These are phyloP conservation scores for Hyaloscypha bicolor DNA, from an alignment of 495 filamentous ascomycete genomes.

Conservation along the genomic window DNA sequence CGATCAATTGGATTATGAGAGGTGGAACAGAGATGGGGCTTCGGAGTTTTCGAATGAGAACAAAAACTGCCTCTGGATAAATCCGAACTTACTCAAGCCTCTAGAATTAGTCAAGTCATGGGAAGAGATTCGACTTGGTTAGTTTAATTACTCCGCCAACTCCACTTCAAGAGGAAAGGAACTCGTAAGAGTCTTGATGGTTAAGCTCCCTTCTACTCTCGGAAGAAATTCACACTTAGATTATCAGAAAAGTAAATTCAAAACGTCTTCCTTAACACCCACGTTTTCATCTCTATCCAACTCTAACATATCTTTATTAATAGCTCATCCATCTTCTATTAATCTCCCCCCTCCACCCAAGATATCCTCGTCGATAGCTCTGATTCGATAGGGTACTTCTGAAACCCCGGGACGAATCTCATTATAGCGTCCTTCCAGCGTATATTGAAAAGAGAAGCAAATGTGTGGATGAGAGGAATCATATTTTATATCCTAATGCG, in stretches of 20 bases:
- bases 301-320: constrained; percentile 2
- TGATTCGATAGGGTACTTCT: constrained; percentile 6
- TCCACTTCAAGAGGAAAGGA: constrained; percentile 11
- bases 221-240: neutral
- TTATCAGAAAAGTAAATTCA: constrained; percentile 6
- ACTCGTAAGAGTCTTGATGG: constrained; percentile 4
- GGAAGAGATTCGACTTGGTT: constrained; percentile 21
- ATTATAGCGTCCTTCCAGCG: neutral
- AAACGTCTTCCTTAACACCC: constrained; percentile 1
- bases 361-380: constrained; percentile 1
- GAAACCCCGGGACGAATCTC: neutral
- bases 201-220: neutral
- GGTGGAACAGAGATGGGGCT: constrained; percentile 13
- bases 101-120: constrained; percentile 13
- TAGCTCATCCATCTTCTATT: neutral
- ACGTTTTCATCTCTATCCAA: constrained; percentile 4
- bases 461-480: too few relatives aligned
- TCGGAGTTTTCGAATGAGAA: constrained; percentile 10
- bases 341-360: neutral
- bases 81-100: constrained; percentile 13
- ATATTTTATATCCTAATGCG: too few relatives aligned
- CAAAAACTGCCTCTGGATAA: neutral
- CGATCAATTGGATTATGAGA: neutral
- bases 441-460: too few relatives aligned
- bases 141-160: constrained; percentile 10